A percentile compares a stretch with the other conserved stretches of the same genome.
phyloP scores from a whole-genome alignment of 2,329 filamentous ascomycete species.

The Colletotrichum endophyticum region DNA sequence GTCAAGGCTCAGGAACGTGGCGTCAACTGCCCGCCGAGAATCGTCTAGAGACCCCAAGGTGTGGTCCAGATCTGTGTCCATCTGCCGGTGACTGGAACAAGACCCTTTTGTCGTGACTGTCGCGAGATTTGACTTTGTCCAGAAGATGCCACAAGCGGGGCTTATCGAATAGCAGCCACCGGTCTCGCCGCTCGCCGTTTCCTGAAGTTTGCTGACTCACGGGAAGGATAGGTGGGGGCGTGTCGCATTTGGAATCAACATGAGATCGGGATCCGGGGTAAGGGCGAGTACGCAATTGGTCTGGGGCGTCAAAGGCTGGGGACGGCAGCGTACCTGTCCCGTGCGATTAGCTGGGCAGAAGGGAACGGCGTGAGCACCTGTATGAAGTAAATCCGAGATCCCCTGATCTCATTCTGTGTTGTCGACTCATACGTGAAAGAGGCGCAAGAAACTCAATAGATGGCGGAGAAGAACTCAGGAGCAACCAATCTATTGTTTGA shows the following conservation, averaged over 20 bases:
- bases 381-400: not conserved
- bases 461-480: not conserved
- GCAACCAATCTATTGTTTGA: not conserved
- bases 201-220: not conserved
- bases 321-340: not conserved
- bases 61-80: not conserved
- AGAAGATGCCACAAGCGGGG: not conserved
- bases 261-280: not conserved
- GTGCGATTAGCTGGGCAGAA: not conserved
- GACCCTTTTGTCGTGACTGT: not conserved
- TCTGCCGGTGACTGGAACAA: not conserved
- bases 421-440: not conserved
- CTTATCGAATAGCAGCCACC: not conserved
- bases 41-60: not conserved
- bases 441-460: not conserved
- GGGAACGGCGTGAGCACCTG: not conserved
- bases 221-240: not conserved
- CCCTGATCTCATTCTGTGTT: not conserved
- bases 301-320: not conserved
- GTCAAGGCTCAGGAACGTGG: constrained; percentile 18
- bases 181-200: not conserved
- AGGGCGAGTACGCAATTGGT: not conserved
- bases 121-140: not conserved
- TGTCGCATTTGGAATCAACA: constrained; percentile 7
- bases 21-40: not conserved